Conservation (phyloP, 2,329 filamentous ascomycete species). For the Aspergillus unguis region DNA sequence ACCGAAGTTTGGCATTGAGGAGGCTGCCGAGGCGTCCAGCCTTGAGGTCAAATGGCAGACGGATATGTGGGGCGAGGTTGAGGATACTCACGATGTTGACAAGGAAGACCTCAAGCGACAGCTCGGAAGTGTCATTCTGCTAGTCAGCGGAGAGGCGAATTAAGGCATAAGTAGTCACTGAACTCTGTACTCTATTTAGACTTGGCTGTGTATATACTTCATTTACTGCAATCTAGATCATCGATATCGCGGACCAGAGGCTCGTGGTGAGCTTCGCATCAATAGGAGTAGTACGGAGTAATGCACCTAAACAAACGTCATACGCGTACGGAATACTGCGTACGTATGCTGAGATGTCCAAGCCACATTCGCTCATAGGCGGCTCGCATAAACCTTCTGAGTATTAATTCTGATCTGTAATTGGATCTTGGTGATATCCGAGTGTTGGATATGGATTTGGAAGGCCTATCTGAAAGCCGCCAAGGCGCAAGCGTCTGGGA, state of each 20-base stretch:
- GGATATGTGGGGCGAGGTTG: conserved; percentile 88
- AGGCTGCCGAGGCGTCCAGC: conserved; percentile 73
- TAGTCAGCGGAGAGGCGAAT: conserved; percentile 62
- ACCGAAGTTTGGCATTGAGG: conserved; percentile 69
- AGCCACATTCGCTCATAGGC: too few relatives aligned
- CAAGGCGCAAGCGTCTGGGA: conserved; percentile 11
- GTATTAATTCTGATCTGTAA: not conserved
- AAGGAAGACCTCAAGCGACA: conserved; percentile 85
- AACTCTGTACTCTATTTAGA: not conserved
- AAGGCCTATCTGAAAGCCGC: conserved; percentile 7
- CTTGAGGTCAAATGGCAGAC: conserved; percentile 91
- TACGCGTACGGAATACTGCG: too few relatives aligned
- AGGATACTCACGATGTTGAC: conserved; percentile 96
- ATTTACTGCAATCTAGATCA: too few relatives aligned
- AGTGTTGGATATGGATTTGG: not conserved
- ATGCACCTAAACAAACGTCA: too few relatives aligned
- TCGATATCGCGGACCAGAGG: too few relatives aligned
- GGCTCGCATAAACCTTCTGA: not conserved
- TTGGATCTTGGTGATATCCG: not conserved
- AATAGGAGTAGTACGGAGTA: too few relatives aligned
- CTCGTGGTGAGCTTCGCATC: too few relatives aligned
- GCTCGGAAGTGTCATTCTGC: conserved; percentile 77
- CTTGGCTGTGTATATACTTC: not conserved
- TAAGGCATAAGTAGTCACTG: conserved; percentile 12
- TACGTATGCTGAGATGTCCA: too few relatives aligned